These are phyloP conservation scores for Phytopythium litorale DNA, from an alignment of 352 stramenopile species.

Conservation along the genomic window DNA sequence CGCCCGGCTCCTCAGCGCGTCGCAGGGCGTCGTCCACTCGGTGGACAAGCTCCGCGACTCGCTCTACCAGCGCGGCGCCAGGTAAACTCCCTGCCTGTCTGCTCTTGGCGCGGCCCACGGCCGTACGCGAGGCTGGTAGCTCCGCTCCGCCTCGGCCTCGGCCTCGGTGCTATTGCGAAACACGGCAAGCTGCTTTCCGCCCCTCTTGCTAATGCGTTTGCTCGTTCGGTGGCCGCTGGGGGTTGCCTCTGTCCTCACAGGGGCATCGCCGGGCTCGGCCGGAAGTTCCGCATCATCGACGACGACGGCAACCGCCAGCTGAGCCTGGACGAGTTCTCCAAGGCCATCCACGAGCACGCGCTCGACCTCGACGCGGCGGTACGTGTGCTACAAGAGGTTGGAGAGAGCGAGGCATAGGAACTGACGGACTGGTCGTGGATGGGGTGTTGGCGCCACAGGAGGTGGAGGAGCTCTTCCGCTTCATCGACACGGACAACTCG, in stretches of 20 bases:
- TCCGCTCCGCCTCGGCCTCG: not conserved
- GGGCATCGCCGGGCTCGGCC: conserved; percentile 65
- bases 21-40: conserved; percentile 52
- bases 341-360: conserved; percentile 68
- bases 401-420: too few species aligned
- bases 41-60: conserved; percentile 61
- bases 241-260: conserved; percentile 12
- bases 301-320: conserved; percentile 82
- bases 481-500: conserved; percentile 81
- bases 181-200: not conserved
- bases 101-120: not conserved
- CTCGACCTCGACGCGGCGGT: conserved; percentile 47
- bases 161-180: conserved; percentile 4
- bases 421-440: too few species aligned
- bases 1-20: conserved; percentile 48
- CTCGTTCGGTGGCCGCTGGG: not conserved
- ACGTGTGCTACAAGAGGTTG: conserved; percentile 1
- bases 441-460: conserved; percentile 23
- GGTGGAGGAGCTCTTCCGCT: conserved; percentile 70
- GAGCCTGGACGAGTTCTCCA: conserved; percentile 69
- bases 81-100: conserved; percentile 19
- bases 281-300: conserved; percentile 89
- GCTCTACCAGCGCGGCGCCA: conserved; percentile 75
- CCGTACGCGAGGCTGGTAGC: conserved; percentile 1
- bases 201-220: conserved; percentile 1